phyloP scores from a whole-genome alignment of 2,329 filamentous ascomycete genomes.

The Juglanconis oblonga region DNA sequence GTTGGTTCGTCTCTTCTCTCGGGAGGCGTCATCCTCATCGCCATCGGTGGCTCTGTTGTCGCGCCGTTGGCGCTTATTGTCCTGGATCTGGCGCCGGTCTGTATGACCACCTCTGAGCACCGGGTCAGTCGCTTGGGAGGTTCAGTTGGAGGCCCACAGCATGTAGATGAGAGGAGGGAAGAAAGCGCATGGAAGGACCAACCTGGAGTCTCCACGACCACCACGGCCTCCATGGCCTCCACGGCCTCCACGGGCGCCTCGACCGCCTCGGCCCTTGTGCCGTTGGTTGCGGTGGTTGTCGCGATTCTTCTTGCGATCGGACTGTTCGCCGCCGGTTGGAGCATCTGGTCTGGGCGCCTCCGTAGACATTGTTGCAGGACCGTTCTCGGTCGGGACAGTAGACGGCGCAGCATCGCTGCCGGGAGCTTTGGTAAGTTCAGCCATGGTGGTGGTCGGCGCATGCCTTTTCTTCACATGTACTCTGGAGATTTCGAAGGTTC shows the following conservation, averaged over 20 bases:
- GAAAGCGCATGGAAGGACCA: neutral
- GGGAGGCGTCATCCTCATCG: neutral
- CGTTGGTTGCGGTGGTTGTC: constrained; percentile 9
- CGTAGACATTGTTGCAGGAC: neutral
- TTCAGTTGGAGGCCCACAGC: neutral
- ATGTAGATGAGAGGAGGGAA: neutral
- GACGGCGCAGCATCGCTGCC: neutral
- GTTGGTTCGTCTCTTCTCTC: constrained; percentile 45
- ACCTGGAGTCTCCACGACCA: constrained; percentile 11
- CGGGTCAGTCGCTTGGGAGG: neutral
- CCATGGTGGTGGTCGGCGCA: constrained; percentile 11
- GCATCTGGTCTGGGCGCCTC: neutral
- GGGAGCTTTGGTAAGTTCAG: constrained; percentile 11
- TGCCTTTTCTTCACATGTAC: constrained; percentile 10
- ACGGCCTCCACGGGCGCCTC: constrained; percentile 4
- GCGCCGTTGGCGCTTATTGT: constrained; percentile 7
- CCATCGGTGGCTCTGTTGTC: constrained; percentile 20
- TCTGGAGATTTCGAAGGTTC: neutral
- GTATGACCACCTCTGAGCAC: constrained; percentile 3
- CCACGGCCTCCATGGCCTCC: constrained; percentile 7
- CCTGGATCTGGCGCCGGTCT: constrained; percentile 3
- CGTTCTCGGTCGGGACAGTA: neutral
- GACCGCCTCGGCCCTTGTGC: neutral
- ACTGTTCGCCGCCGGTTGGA: neutral
- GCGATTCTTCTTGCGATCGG: constrained; percentile 5